These are phyloP conservation scores for Pichia sp. DNA, from an alignment of 1,139 yeast species.

Conservation along the genomic window DNA sequence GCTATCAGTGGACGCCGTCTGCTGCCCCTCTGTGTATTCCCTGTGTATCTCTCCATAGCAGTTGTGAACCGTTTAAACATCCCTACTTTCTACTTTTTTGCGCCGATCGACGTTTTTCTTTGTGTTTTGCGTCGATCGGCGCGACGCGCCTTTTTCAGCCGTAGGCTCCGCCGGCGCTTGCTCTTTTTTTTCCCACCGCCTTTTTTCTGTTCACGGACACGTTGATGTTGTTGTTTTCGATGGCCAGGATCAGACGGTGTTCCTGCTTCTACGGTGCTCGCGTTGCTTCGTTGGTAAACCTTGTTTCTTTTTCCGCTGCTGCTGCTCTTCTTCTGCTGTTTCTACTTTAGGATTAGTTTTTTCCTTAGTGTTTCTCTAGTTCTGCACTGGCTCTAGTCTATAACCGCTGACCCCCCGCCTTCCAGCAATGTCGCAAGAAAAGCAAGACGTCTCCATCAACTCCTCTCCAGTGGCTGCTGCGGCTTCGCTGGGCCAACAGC, in stretches of 20 bases:
- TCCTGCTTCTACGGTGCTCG: neutral
- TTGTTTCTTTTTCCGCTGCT: neutral
- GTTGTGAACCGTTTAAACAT: no score
- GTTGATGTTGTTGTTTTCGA: neutral
- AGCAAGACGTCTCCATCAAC: constrained; percentile 22
- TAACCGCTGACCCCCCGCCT: neutral
- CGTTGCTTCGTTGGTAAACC: neutral
- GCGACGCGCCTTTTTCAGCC: neutral
- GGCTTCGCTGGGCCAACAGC: constrained; percentile 12
- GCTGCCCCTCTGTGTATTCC: neutral
- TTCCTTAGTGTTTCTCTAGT: neutral
- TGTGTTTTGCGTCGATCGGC: no score
- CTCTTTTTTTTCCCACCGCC: neutral
- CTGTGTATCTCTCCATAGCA: neutral
- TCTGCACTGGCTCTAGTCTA: neutral
- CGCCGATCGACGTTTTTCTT: no score
- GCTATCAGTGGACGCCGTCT: constrained; percentile 43
- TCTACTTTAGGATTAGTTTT: neutral
- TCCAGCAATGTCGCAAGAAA: constrained; percentile 16
- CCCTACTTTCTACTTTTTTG: no score
- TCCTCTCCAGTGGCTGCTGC: constrained; percentile 23
- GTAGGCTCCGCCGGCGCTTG: neutral
- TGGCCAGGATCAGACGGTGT: neutral
- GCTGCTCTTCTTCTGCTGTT: neutral
- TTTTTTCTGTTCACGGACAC: neutral